Evolutionary conservation across 1,284 basidiomycete genomes (phyloP), one percentile per base, ranked within the genome.

Genomic region (Baeospora myosura): DNA sequence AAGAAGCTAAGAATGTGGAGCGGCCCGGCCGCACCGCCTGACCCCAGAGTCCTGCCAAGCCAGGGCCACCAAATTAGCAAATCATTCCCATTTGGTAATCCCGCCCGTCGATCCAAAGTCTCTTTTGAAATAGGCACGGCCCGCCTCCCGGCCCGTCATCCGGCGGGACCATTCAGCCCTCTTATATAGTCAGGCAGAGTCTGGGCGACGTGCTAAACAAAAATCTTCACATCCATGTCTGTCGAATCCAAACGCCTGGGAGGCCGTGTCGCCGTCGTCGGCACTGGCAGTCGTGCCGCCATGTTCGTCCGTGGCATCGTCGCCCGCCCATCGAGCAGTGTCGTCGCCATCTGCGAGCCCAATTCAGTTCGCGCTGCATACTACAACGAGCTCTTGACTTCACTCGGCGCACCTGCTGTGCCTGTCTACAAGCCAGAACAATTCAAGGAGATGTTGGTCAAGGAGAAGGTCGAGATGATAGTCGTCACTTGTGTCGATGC

Each of bases 401-500:
- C 63, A 16, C 59, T 69, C 4, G 60, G 68, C 6, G 59, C 63
- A 25, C 55, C 62, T 0, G 45, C 43, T 11, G 66, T 68, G 1
- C 65, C 65, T 1, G 61, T 68, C 14, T 71, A 71, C 50, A 52
- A 60, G 40, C 65, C 65, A 18, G 64, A 66, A n/a, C 57, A 64
- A 25, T 76, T 70, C 54, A 54, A 55, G 44, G 61, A 63, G 45
- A 76, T 75, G 72, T 56, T 76, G 46, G 54, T 61, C 41, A 63
- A 66, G 41, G 68, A 71, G 51, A 63, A 61, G 30, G 66, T 75
- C 21, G 68, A 74, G 49, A 65, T 65, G 4, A 53, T 74, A 2
- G 71, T 76, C 5, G 63, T 76, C 4, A 75, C 71, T n/a, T 74
- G 71, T 35, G 60, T 75, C 22, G 73, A 76, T 52, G 65, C 68